Base-by-base conservation (phyloP, 305 asterid species). In the Fraxinus paxiana region DNA sequence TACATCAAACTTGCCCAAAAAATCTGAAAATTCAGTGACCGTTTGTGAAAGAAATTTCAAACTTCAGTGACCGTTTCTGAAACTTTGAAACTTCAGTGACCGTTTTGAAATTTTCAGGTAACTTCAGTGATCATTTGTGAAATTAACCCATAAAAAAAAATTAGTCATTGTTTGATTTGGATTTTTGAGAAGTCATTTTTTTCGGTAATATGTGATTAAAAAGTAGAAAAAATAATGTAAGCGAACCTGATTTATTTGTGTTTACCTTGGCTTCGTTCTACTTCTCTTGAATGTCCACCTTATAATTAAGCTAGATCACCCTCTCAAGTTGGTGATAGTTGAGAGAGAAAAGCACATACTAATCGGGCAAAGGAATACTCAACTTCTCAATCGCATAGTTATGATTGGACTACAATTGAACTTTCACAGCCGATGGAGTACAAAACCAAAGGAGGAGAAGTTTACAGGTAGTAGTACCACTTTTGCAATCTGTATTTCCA, bases 261-360 rank as follows among this genome's bases (percentile, higher is more conserved):
- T 91, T 88, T 13, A 94, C 89, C 86, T 30, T 86, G 28, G 92
- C 91, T 28, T 94, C 97, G 35, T 89, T 88, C 96, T 92, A 94
- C 70, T 89, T 92, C 4, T 91, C 96, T 4, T 81, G 85, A 78
- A 92, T 41, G 0, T 59, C 61, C 37, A 94, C 92, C 85, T 37
- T 86, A 80, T 89, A 80, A 75, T 94, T 92, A 4, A 94, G 82
- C 86, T 94, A 97, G 15, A 93, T 91, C 56, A 94, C 97, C 0
- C 96, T 97, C 80, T 94, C 97, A 0, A 94, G 87, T 35, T 93
- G 97, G 54, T 94, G 96, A 77, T 88, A 89, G 72, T 89, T 92
- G 1, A 93, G 92, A 2, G 96, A 90, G 75, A 90, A 92, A 73
- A 85, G 13, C 71, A 92, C 79, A 28, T 86, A 88, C 2, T 94